Evolutionary conservation across 371 early-diverging fungal genomes (phyloP).

Genomic region (Fennellomyces sp.): DNA sequence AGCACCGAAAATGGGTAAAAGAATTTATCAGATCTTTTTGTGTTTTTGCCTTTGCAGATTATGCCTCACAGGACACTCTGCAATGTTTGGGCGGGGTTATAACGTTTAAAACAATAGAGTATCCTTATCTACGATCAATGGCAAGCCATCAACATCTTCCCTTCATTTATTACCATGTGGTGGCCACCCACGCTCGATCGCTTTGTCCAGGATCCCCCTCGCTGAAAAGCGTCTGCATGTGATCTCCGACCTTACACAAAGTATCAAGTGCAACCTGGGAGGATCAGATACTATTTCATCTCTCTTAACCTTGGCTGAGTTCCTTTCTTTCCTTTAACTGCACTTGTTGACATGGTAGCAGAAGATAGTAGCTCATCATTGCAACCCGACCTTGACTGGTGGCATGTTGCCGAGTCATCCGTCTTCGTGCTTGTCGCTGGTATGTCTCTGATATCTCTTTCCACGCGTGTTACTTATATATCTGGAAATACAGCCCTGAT

Average conservation of each 20-base stretch:
- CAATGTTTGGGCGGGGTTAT: no score
- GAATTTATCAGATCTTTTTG: slow-evolving; percentile 2
- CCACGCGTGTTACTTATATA: background rate
- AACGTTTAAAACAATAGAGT: background rate
- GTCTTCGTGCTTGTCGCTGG: slow-evolving; percentile 42
- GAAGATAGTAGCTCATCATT: slow-evolving; percentile 5
- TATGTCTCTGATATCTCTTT: slow-evolving; percentile 7
- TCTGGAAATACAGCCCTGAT: slow-evolving; percentile 22
- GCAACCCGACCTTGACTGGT: slow-evolving; percentile 32
- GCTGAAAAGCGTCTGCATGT: background rate
- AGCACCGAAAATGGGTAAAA: background rate
- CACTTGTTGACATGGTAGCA: background rate
- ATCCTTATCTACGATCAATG: background rate
- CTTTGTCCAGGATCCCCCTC: background rate
- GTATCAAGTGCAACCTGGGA: background rate
- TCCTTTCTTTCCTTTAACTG: background rate
- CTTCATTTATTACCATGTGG: background rate
- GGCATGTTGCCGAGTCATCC: slow-evolving; percentile 42
- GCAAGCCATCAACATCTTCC: background rate
- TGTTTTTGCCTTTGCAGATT: background rate
- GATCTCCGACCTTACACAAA: slow-evolving; percentile 8
- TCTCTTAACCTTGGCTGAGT: background rate
- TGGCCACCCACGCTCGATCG: background rate
- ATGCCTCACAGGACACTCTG: background rate
- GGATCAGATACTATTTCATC: background rate